Evolutionary conservation across 2,329 filamentous ascomycete species (phyloP).

Genomic region (Hypoxylon sp.): DNA sequence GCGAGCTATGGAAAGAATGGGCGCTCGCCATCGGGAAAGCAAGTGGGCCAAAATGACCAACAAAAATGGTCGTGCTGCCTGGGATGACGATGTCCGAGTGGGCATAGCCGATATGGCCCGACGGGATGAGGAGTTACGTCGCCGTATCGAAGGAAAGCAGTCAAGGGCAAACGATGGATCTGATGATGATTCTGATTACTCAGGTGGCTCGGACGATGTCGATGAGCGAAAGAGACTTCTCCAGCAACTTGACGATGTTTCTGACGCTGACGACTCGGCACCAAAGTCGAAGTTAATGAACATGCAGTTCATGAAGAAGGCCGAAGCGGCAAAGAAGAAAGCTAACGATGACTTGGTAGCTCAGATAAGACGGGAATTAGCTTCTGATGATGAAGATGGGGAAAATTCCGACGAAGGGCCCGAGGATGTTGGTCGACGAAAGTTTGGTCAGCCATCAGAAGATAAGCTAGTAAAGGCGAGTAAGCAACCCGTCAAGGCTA

Average conservation of each 20-base stretch:
- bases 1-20: slow-evolving; percentile 87
- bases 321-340: slow-evolving; percentile 82
- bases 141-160: slow-evolving; percentile 80
- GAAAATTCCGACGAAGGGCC: slow-evolving; percentile 67
- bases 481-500: slow-evolving; percentile 50
- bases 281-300: slow-evolving; percentile 78
- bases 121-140: slow-evolving; percentile 84
- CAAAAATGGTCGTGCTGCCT: slow-evolving; percentile 82
- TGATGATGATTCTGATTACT: slow-evolving; percentile 68
- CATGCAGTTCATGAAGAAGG: slow-evolving; percentile 96
- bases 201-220: slow-evolving; percentile 70
- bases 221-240: slow-evolving; percentile 65
- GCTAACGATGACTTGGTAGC: slow-evolving; percentile 84
- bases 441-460: slow-evolving; percentile 70
- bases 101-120: slow-evolving; percentile 86
- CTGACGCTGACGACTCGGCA: slow-evolving; percentile 64
- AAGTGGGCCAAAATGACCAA: slow-evolving; percentile 92
- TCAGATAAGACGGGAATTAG: slow-evolving; percentile 79
- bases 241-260: slow-evolving; percentile 62
- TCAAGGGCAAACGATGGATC: slow-evolving; percentile 54
- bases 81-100: slow-evolving; percentile 88
- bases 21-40: slow-evolving; percentile 86
- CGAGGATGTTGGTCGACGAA: slow-evolving; percentile 76
- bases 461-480: slow-evolving; percentile 49
- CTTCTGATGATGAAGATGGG: slow-evolving; percentile 69